Evolutionary conservation across 2,329 filamentous ascomycete species (phyloP), one percentile per base, ranked within the genome.

Genomic region (Colletotrichum sp.): DNA sequence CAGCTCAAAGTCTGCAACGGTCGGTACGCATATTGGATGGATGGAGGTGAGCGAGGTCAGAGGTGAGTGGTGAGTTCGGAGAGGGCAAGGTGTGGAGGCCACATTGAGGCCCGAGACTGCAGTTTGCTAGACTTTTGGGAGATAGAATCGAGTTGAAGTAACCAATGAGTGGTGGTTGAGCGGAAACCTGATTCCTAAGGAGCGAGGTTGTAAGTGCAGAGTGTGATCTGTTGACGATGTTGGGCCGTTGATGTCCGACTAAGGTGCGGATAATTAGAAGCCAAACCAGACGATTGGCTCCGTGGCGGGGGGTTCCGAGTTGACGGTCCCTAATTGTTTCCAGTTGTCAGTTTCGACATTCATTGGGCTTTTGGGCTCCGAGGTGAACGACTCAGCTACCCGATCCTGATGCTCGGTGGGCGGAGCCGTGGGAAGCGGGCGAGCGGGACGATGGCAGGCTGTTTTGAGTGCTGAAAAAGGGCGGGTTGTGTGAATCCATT

Each of bases 191-290:
- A 52, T 52, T 22, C 28, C 16, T 32, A 13, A 39, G 16, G 34
- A 15, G 34, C 30, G 48, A 28, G 12, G 19, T 71, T n/a, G 36
- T 32, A 30, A 28, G 32, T 60, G 30, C 8, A n/a, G 59, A 61
- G 12, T 13, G 59, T 61, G 28, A 32, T 5, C 59, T 27, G 61
- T 30, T 34, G 57, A 25, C 34, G 65, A 48, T 36, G 22, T 75
- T 75, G 55, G 69, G 73, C 59, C 22, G 65, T 74, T 68, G 73
- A 72, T 72, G 73, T 72, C 73, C n/a, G 69, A 75, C 69, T 30
- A 57, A 64, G 48, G 27, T 57, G 30, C 59, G 64, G 70, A 68
- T 69, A 64, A 65, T 59, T 75, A 44, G 28, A 60, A 60, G 70
- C 59, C 32, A 57, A 36, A 69, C 48, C 64, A 60, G 55, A 57